Base-by-base conservation (phyloP, 1,139 yeast genomes). In the Kodamaea anthophila region DNA sequence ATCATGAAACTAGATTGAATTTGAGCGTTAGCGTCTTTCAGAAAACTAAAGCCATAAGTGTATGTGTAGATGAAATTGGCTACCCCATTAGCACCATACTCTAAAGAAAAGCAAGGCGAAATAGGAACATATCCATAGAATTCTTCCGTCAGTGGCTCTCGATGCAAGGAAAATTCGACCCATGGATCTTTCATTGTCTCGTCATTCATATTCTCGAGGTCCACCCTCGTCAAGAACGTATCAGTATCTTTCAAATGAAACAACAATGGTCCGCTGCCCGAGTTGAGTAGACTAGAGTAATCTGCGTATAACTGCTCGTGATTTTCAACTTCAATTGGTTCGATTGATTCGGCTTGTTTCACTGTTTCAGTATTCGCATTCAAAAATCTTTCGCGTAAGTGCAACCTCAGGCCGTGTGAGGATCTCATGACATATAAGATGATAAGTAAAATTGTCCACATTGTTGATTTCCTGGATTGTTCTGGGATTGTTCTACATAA, bases 191-290 rank as follows among this genome's bases (percentile, higher is more conserved):
- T 20, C 26, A 4, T 19, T 5, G 13, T 6, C 20, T 10, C n/a
- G 4, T 9, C 9, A 13, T 15, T 23, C 20, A 4, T n/a, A 9
- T 15, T 7, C 19, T 15, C 13, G 20, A 14, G 9, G n/a, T 13
- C 11, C 15, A 18, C 26, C 5, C 9, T 24, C 5, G 33, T 19
- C n/a, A 35, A 11, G 18, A 18, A 35, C 6, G 33, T 35, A 7
- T 28, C 27, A 3, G 36, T 30, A 2, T 35, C 32, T 5, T 11
- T 21, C 10, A 35, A 9, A 10, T 32, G 28, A 15, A 35, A 35
- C n/a, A 33, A 10, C 5, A 30, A 4, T 4, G 5, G 5, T 11
- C 4, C 21, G 12, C 26, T 31, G 18, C 20, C 31, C 24, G 24
- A 24, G 24, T 18, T 23, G 14, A 30, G 19, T 5, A 25, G 13